These are phyloP conservation scores for Lasiosphaeriaceae sp. DNA, from an alignment of 495 filamentous ascomycete species.

Conservation along the genomic window DNA sequence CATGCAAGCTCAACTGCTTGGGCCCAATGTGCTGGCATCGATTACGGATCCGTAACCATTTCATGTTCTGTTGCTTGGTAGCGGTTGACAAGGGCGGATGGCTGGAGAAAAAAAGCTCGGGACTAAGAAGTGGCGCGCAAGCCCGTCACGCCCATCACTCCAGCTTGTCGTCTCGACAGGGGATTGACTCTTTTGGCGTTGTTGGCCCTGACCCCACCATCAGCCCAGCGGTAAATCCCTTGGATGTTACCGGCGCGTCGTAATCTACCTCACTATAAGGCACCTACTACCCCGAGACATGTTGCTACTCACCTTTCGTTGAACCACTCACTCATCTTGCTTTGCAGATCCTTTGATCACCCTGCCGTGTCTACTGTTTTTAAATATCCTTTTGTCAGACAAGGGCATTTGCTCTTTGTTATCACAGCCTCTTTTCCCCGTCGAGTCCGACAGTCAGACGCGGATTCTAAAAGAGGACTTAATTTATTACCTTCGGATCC, in stretches of 20 bases:
- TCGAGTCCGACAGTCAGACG: not conserved
- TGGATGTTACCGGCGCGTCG: no score
- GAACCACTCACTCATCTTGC: not conserved
- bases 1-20: not conserved
- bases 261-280: no score
- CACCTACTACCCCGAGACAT: no score
- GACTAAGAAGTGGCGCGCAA: not conserved
- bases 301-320: no score
- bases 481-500: not conserved
- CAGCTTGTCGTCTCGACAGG: not conserved
- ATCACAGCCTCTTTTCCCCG: not conserved
- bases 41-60: no score
- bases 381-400: not conserved
- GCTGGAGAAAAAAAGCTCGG: not conserved
- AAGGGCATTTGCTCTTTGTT: not conserved
- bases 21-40: conserved; percentile 1
- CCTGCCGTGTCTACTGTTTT: not conserved
- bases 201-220: not conserved
- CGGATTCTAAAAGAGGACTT: not conserved
- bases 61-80: not conserved
- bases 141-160: not conserved
- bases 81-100: not conserved
- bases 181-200: not conserved
- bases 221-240: no score
- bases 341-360: not conserved